These are phyloP conservation scores for Staphylotrichum longicolle DNA, from an alignment of 495 filamentous ascomycete genomes.

Conservation along the genomic window DNA sequence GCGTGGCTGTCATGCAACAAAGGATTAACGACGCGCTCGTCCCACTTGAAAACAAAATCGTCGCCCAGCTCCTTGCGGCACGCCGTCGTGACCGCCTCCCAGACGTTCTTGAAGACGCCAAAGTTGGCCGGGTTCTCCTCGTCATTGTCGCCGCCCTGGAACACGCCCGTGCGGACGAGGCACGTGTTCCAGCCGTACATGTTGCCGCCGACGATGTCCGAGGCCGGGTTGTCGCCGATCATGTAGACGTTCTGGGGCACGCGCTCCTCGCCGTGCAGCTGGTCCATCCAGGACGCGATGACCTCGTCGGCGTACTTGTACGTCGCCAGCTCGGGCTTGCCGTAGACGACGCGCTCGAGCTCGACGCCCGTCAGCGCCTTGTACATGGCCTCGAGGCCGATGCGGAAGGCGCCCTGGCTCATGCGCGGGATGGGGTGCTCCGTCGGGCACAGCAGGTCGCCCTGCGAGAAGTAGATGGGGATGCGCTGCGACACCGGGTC, in stretches of 20 bases:
- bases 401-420: constrained; percentile 74
- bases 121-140: constrained; percentile 94
- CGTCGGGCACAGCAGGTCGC: constrained; percentile 73
- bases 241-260: constrained; percentile 76
- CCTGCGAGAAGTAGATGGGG: constrained; percentile 73
- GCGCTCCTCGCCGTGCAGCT: constrained; percentile 67
- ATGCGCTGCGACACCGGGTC: constrained; percentile 64
- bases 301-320: constrained; percentile 82
- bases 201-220: constrained; percentile 76
- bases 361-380: constrained; percentile 70
- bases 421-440: constrained; percentile 71
- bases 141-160: constrained; percentile 66
- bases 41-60: constrained; percentile 54
- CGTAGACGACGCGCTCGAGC: constrained; percentile 80
- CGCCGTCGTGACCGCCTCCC: constrained; percentile 91
- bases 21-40: constrained; percentile 55
- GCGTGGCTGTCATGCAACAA: constrained; percentile 53
- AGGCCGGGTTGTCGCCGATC: constrained; percentile 77
- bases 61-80: constrained; percentile 75
- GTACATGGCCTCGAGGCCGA: constrained; percentile 75
- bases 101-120: constrained; percentile 79
- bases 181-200: constrained; percentile 83
- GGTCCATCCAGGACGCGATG: constrained; percentile 70
- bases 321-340: constrained; percentile 75
- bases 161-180: constrained; percentile 66